Evolutionary conservation across 345 rosid species (phyloP).

Genomic region (Heritiera fomes): DNA sequence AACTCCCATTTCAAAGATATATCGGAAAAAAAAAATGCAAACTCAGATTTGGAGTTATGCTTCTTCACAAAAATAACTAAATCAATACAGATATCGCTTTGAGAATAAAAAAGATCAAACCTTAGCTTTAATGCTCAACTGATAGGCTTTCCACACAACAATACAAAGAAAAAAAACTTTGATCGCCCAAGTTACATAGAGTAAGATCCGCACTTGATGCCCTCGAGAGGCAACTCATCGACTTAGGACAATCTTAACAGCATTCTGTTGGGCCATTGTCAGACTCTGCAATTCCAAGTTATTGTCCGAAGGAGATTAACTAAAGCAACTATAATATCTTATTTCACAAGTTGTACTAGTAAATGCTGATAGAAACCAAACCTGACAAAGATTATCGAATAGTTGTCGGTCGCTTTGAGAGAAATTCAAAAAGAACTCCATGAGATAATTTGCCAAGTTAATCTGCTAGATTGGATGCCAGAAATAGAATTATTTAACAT

Average conservation of each 20-base stretch:
- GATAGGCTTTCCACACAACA: not conserved
- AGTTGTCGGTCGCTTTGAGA: slow-evolving; percentile 46
- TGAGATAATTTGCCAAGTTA: slow-evolving; percentile 67
- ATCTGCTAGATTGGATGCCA: slow-evolving; percentile 46
- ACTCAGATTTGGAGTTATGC: too few relatives aligned
- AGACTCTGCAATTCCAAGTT: slow-evolving; percentile 47
- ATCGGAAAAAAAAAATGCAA: too few relatives aligned
- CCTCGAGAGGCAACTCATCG: slow-evolving; percentile 25
- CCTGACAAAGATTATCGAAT: slow-evolving; percentile 77
- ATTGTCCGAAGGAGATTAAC: not conserved
- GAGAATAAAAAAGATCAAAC: not conserved
- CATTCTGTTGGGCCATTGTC: slow-evolving; percentile 49
- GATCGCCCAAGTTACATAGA: not conserved
- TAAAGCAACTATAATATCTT: not conserved
- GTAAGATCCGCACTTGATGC: not conserved
- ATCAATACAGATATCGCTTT: not conserved
- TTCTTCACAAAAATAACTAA: too few relatives aligned
- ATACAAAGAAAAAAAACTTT: not conserved
- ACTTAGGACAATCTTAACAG: slow-evolving; percentile 45
- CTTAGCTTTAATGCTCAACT: slow-evolving; percentile 2
- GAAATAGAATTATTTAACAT: not conserved
- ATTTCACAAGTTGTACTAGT: not conserved
- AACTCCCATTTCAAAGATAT: too few relatives aligned
- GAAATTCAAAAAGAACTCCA: slow-evolving; percentile 63
- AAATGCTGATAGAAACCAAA: slow-evolving; percentile 23